phyloP scores from a whole-genome alignment of 306 rosid genomes.

The Hippophae rhamnoides region DNA sequence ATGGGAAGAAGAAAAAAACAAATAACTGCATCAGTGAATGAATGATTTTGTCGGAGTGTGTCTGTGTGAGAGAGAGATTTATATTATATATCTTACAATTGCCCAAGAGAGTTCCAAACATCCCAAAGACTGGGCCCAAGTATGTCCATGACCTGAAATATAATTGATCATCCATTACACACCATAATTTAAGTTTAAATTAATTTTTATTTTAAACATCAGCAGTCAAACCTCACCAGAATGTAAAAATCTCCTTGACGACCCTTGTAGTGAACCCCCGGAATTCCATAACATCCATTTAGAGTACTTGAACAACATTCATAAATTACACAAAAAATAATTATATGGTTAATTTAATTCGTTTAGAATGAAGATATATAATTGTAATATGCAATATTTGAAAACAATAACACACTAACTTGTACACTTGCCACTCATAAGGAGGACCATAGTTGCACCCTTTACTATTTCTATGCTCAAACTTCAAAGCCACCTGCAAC shows the following conservation, averaged over 20 bases:
- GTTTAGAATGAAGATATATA: no score
- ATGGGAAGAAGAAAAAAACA: no score
- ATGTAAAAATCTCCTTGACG: constrained; percentile 79
- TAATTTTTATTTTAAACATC: constrained; percentile 1
- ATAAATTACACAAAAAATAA: neutral
- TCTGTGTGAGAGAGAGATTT: neutral
- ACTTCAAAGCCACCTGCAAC: constrained; percentile 86
- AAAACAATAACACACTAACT: constrained; percentile 34
- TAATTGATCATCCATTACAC: neutral
- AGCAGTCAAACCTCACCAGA: constrained; percentile 47
- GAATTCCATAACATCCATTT: constrained; percentile 95
- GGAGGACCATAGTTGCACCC: constrained; percentile 95
- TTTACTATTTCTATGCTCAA: constrained; percentile 93
- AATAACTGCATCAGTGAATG: neutral
- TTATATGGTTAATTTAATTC: no score
- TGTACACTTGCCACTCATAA: constrained; percentile 98
- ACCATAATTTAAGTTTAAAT: constrained; percentile 8
- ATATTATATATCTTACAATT: constrained; percentile 52
- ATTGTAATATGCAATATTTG: neutral
- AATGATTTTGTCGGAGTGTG: neutral
- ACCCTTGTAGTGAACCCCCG: constrained; percentile 83
- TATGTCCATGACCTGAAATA: constrained; percentile 90
- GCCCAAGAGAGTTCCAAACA: constrained; percentile 91
- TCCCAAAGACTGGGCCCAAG: constrained; percentile 99
- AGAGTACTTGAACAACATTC: constrained; percentile 48